These are phyloP conservation scores for Rhododendron molle DNA, from an alignment of 148 eudicot species.

Conservation along the genomic window DNA sequence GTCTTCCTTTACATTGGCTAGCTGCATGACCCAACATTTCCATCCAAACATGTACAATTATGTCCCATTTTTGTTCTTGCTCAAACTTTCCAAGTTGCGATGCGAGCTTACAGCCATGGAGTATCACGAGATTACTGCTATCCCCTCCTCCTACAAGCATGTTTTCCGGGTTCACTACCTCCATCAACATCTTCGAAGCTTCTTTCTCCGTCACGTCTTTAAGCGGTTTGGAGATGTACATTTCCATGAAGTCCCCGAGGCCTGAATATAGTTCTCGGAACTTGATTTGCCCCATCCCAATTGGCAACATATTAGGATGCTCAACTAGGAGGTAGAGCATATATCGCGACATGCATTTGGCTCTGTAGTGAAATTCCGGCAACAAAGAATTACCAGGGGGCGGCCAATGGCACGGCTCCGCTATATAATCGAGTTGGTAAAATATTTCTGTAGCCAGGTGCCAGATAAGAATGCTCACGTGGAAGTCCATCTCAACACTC, in stretches of 20 bases:
- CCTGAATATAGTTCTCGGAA: slow-evolving; percentile 38
- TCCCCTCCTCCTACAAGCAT: slow-evolving; percentile 17
- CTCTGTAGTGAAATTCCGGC: not conserved
- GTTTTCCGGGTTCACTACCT: not conserved
- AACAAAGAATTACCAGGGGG: too few species aligned
- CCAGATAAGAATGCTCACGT: slow-evolving; percentile 45
- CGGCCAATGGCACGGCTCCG: too few species aligned
- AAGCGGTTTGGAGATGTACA: not conserved
- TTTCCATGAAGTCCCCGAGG: slow-evolving; percentile 31
- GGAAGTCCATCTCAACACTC: slow-evolving; percentile 29
- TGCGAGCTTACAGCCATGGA: slow-evolving; percentile 10
- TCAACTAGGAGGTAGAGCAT: slow-evolving; percentile 24
- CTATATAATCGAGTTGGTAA: slow-evolving; percentile 9
- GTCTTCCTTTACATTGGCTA: slow-evolving; percentile 8
- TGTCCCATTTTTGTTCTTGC: not conserved
- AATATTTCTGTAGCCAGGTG: slow-evolving; percentile 24
- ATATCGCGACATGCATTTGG: slow-evolving; percentile 17
- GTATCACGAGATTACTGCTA: slow-evolving; percentile 23
- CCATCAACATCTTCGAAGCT: not conserved
- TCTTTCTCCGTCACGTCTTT: not conserved
- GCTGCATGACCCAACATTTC: slow-evolving; percentile 43
- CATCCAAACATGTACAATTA: slow-evolving; percentile 30
- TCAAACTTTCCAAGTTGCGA: not conserved
- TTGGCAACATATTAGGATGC: slow-evolving; percentile 45
- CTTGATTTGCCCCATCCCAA: slow-evolving; percentile 41